phyloP scores from a whole-genome alignment of 2,329 filamentous ascomycete genomes.

The Albophoma yamanashiensis region DNA sequence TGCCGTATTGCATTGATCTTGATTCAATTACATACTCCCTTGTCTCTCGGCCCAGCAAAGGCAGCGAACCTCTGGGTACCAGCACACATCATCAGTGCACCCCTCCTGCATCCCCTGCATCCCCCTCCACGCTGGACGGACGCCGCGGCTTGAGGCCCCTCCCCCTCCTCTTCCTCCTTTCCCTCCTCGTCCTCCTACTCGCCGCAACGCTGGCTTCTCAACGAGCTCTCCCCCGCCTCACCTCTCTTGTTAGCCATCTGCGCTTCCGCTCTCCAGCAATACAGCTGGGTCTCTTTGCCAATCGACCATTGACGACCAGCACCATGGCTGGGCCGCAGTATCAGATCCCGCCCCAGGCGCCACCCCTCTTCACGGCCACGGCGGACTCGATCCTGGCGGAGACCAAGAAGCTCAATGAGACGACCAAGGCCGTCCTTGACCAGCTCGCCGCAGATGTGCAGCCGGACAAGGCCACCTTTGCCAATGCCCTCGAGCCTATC shows the following conservation, averaged over 20 bases:
- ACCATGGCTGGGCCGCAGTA: constrained; percentile 59
- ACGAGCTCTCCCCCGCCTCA: constrained; percentile 47
- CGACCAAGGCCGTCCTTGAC: constrained; percentile 54
- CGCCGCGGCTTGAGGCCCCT: constrained; percentile 15
- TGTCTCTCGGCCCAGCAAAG: not conserved
- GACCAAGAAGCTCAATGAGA: constrained; percentile 54
- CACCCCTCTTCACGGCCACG: constrained; percentile 67
- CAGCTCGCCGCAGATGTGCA: constrained; percentile 53
- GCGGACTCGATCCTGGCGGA: constrained; percentile 56
- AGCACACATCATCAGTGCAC: not conserved
- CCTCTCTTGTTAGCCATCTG: constrained; percentile 46
- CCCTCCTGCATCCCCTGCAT: not conserved
- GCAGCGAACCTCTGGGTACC: not conserved
- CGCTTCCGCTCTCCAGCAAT: constrained; percentile 1
- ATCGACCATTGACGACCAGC: constrained; percentile 33
- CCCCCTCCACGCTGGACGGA: constrained; percentile 13
- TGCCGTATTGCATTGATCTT: not conserved
- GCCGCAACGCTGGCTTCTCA: constrained; percentile 57
- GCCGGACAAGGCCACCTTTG: constrained; percentile 39
- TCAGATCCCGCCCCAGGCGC: constrained; percentile 64
- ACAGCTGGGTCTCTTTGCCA: constrained; percentile 4
- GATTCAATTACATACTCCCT: not conserved
- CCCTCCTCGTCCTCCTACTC: constrained; percentile 46
- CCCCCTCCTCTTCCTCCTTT: constrained; percentile 28
- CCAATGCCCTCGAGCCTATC: constrained; percentile 52